These are phyloP conservation scores for Auriscalpium vulgare DNA, from an alignment of 768 basidiomycete species.

Conservation along the genomic window DNA sequence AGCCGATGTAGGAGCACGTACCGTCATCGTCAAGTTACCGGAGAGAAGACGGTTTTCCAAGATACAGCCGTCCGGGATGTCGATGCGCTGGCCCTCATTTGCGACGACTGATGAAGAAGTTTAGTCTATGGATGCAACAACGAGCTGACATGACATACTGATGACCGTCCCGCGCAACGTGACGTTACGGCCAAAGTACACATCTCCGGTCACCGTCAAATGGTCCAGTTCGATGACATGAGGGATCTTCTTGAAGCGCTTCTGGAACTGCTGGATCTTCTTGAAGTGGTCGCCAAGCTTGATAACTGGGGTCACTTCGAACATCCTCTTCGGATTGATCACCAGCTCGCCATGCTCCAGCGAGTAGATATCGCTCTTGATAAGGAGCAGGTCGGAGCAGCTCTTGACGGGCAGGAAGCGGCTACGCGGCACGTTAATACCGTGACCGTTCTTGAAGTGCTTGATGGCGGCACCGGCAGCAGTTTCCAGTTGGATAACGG, in stretches of 20 bases:
- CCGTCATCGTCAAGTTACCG: slow-evolving; percentile 81
- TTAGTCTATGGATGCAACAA: background rate
- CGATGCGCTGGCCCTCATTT: slow-evolving; percentile 67
- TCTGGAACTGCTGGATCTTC: slow-evolving; percentile 90
- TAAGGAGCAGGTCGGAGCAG: slow-evolving; percentile 81
- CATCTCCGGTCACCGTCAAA: slow-evolving; percentile 88
- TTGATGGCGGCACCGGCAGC: slow-evolving; percentile 93
- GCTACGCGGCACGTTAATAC: slow-evolving; percentile 89
- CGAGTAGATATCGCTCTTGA: slow-evolving; percentile 91
- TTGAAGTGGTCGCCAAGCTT: slow-evolving; percentile 97
- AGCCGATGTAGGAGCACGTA: slow-evolving; percentile 6
- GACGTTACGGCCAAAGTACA: slow-evolving; percentile 82
- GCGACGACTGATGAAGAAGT: slow-evolving; percentile 42
- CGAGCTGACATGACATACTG: slow-evolving; percentile 27
- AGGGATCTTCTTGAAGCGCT: slow-evolving; percentile 92
- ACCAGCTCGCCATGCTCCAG: slow-evolving; percentile 82
- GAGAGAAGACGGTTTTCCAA: slow-evolving; percentile 72
- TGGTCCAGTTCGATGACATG: slow-evolving; percentile 88
- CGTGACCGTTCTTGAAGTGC: slow-evolving; percentile 87
- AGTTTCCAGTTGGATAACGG: slow-evolving; percentile 54
- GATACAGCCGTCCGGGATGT: slow-evolving; percentile 68
- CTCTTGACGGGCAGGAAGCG: slow-evolving; percentile 91
- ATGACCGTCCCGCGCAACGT: slow-evolving; percentile 88
- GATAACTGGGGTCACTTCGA: slow-evolving; percentile 87
- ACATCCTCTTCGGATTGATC: slow-evolving; percentile 78